Percentiles rank a stretch among this genome's conserved stretches.
Evolutionary conservation across 176 grass and related monocot genomes (phyloP).

Genomic region (maize (Zea mays)): Zm-B73-REFERENCE-NAM-5.0 NC_050097.1:242663001-242663500

Average conservation of each 20-base stretch:
- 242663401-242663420: slow-evolving; percentile 63
- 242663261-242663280: slow-evolving; percentile 79
- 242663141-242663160: slow-evolving; percentile 12
- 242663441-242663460: slow-evolving; percentile 25
- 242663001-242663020: slow-evolving; percentile 98
- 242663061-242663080: slow-evolving; percentile 75
- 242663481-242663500: slow-evolving; percentile 64
- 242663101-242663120: slow-evolving; percentile 5
- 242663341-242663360: slow-evolving; percentile 99
- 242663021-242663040: slow-evolving; percentile 92
- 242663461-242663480: slow-evolving; percentile 37
- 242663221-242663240: slow-evolving; percentile 97
- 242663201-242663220: slow-evolving; percentile 99
- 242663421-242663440: slow-evolving; percentile 23
- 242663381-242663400: slow-evolving; percentile 96
- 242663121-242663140: slow-evolving; percentile 4
- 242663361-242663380: slow-evolving; percentile 86
- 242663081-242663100: slow-evolving; percentile 20
- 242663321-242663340: slow-evolving; percentile 47
- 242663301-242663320: background rate
- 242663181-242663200: slow-evolving; percentile 98
- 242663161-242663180: slow-evolving; percentile 53
- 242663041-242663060: slow-evolving; percentile 98
- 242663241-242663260: slow-evolving; percentile 99
- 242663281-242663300: slow-evolving; percentile 8